Conservation (phyloP, 2,329 filamentous ascomycete genomes). For the Fusarium beomiforme region DNA sequence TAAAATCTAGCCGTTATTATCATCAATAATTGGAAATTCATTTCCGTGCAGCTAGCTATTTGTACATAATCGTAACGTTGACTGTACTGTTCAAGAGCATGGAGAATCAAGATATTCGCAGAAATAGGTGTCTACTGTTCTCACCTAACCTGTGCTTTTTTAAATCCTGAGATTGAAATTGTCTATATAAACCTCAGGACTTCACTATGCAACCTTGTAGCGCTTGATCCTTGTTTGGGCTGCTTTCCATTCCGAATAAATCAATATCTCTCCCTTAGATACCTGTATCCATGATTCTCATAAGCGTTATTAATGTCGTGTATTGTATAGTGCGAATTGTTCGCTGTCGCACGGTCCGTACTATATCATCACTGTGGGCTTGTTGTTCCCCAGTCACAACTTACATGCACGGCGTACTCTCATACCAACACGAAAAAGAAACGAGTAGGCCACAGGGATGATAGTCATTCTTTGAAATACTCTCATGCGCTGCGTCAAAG, state of each 20-base stretch:
- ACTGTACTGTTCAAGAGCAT: background rate
- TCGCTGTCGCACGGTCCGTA: background rate
- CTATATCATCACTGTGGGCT: background rate
- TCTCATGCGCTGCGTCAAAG: background rate
- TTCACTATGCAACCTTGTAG: no score
- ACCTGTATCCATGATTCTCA: background rate
- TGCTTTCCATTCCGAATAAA: background rate
- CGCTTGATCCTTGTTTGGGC: no score
- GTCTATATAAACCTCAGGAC: background rate
- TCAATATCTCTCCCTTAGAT: background rate
- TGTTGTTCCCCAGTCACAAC: slow-evolving; percentile 5
- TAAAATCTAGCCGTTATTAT: background rate
- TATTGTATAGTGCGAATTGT: background rate
- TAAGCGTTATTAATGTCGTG: background rate
- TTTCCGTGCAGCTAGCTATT: background rate
- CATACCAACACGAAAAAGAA: background rate
- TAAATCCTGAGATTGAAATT: no score
- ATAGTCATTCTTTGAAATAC: background rate
- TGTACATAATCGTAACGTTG: background rate
- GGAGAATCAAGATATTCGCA: background rate
- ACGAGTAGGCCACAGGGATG: background rate
- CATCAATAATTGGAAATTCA: background rate
- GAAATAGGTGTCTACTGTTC: no score
- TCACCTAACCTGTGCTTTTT: no score
- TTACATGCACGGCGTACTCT: slow-evolving; percentile 6